Conservation (phyloP, 495 filamentous ascomycete genomes). For the Penicillium lividum region DNA sequence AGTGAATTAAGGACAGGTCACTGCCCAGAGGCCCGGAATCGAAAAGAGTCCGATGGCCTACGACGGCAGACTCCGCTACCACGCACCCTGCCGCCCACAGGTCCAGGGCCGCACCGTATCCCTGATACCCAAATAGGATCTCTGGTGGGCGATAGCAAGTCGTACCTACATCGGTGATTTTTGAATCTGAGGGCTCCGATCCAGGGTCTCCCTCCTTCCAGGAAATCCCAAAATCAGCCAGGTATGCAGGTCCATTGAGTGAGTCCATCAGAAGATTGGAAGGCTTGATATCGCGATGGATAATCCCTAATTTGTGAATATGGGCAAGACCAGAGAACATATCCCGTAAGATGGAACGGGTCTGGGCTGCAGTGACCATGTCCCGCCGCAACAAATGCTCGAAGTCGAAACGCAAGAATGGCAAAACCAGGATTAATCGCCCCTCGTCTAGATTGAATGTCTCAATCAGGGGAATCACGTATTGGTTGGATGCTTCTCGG, state of each 20-base stretch:
- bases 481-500: constrained; percentile 41
- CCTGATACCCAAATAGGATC: constrained; percentile 78
- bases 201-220: constrained; percentile 65
- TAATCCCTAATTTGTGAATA: constrained; percentile 71
- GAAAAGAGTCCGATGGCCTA: constrained; percentile 63
- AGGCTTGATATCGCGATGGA: constrained; percentile 94
- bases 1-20: constrained; percentile 85
- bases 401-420: constrained; percentile 75
- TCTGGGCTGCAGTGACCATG: constrained; percentile 44
- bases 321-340: constrained; percentile 72
- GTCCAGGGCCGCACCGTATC: constrained; percentile 72
- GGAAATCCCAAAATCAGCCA: constrained; percentile 91
- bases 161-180: constrained; percentile 92
- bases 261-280: constrained; percentile 79
- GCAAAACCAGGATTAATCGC: constrained; percentile 76
- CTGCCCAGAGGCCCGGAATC: constrained; percentile 86
- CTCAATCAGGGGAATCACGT: constrained; percentile 68
- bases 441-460: constrained; percentile 72
- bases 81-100: constrained; percentile 90
- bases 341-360: constrained; percentile 56
- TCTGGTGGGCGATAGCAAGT: constrained; percentile 90
- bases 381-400: constrained; percentile 57
- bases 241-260: constrained; percentile 65
- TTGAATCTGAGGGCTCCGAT: constrained; percentile 64
- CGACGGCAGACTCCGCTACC: constrained; percentile 62